A percentile compares a stretch with the other conserved stretches of the same genome.
Evolutionary conservation across 2,329 filamentous ascomycete species (phyloP).

Genomic region (Paraphaeosphaeria minitans): DNA sequence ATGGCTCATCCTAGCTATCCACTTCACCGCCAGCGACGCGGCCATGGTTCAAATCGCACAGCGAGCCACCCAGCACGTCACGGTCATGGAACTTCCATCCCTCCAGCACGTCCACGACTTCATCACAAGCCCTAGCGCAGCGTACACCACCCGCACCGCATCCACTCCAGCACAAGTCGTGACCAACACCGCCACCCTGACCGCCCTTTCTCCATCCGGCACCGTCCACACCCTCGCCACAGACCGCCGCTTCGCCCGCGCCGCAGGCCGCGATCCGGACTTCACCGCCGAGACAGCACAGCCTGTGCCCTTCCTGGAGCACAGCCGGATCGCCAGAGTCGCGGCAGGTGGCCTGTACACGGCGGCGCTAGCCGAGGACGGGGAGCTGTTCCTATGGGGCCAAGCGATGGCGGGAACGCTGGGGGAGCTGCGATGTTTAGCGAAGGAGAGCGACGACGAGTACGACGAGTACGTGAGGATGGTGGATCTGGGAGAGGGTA

Average conservation of each 20-base stretch:
- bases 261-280: constrained; percentile 26
- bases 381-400: constrained; percentile 43
- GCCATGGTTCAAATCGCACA: constrained; percentile 5
- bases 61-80: not conserved
- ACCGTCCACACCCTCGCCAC: constrained; percentile 28
- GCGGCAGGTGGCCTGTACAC: constrained; percentile 40
- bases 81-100: constrained; percentile 8
- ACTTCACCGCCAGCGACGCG: constrained; percentile 14
- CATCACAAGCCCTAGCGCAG: not conserved
- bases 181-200: constrained; percentile 31
- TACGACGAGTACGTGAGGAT: constrained; percentile 39
- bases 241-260: constrained; percentile 32
- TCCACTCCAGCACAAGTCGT: constrained; percentile 14
- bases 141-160: not conserved
- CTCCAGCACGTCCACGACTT: constrained; percentile 1
- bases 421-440: constrained; percentile 26
- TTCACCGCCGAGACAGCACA: constrained; percentile 1
- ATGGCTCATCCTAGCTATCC: constrained; percentile 13
- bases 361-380: constrained; percentile 36
- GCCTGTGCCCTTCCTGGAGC: constrained; percentile 32
- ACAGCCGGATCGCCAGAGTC: constrained; percentile 29
- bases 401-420: constrained; percentile 30
- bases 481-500: constrained; percentile 25
- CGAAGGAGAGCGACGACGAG: constrained; percentile 10
- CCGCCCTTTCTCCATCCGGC: constrained; percentile 21